A percentile compares a stretch with the other conserved stretches of the same genome.
Conservation (phyloP, 208 protist species). For the Wallacemonas collosoma region DNA sequence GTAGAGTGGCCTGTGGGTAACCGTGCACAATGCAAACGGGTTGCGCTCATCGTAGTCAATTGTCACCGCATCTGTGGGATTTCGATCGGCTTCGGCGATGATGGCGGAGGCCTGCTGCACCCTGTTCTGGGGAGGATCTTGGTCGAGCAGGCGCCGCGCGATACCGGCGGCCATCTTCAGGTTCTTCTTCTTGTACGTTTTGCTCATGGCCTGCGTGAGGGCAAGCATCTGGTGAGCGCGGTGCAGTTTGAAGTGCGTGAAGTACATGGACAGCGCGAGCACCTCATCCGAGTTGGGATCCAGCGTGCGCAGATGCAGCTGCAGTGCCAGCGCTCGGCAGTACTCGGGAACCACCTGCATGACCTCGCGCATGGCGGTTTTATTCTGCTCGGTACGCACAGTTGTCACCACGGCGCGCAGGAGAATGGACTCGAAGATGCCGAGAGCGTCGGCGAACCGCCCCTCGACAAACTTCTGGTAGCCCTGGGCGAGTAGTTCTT, state of each 20-base stretch:
- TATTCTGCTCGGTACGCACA: conserved; percentile 67
- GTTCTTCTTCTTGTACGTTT: conserved; percentile 93
- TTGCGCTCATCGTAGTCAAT: conserved; percentile 97
- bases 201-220: conserved; percentile 94
- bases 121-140: conserved; percentile 89
- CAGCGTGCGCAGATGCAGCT: conserved; percentile 75
- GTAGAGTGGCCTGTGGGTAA: conserved; percentile 82
- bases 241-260: conserved; percentile 97
- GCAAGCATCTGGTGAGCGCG: conserved; percentile 88
- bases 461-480: conserved; percentile 90
- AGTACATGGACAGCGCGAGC: conserved; percentile 96
- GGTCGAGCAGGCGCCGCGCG: conserved; percentile 93
- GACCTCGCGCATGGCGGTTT: conserved; percentile 52
- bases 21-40: conserved; percentile 94
- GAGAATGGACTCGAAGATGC: conserved; percentile 85
- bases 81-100: conserved; percentile 86
- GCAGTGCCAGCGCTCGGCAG: conserved; percentile 66
- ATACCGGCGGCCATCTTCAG: conserved; percentile 89
- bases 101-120: conserved; percentile 91
- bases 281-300: conserved; percentile 45
- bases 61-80: conserved; percentile 62
- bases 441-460: conserved; percentile 90
- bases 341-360: conserved; percentile 72
- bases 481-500: conserved; percentile 60
- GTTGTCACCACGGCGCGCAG: conserved; percentile 75